Conservation (phyloP, 139 green algal species). For the Chlamydomonas incerta region DNA sequence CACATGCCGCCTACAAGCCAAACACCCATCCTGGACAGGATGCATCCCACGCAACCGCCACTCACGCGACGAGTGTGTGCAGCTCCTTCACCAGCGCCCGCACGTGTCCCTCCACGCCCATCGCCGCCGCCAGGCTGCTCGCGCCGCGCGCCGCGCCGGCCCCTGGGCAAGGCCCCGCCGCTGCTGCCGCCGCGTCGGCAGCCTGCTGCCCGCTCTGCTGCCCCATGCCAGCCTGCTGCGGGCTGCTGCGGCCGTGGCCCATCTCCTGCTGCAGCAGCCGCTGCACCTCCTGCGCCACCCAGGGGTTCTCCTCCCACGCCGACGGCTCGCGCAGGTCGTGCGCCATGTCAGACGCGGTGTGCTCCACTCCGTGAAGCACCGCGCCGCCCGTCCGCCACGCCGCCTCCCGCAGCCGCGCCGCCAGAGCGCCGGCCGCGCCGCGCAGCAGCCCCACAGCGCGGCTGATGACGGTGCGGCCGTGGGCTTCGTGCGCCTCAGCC, state of each 20-base stretch:
- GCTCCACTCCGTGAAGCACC: not conserved
- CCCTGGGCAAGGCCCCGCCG: not conserved
- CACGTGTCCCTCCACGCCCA: slow-evolving; percentile 3
- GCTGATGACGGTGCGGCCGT: not conserved
- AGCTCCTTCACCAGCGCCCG: slow-evolving; percentile 5
- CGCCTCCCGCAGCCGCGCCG: not conserved
- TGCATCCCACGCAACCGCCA: too few species aligned
- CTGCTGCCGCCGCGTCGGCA: not conserved
- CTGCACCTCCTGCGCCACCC: slow-evolving; percentile 5
- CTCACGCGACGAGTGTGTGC: not conserved
- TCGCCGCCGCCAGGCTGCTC: not conserved
- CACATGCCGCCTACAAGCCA: too few species aligned
- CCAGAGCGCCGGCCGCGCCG: not conserved
- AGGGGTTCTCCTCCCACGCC: slow-evolving; percentile 25
- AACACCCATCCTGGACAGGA: too few species aligned
- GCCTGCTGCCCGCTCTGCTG: not conserved
- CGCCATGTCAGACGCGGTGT: not conserved
- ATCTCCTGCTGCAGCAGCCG: not conserved
- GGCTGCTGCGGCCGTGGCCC: not conserved
- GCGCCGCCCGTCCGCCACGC: not conserved
- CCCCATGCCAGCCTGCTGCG: too few species aligned
- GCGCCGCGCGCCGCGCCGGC: too few species aligned
- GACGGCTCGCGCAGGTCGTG: not conserved
- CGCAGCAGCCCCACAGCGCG: slow-evolving; percentile 12
- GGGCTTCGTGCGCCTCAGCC: too few species aligned